These are phyloP conservation scores for Tolypocladium pustulatum DNA, from an alignment of 2,329 filamentous ascomycete species.

Conservation along the genomic window DNA sequence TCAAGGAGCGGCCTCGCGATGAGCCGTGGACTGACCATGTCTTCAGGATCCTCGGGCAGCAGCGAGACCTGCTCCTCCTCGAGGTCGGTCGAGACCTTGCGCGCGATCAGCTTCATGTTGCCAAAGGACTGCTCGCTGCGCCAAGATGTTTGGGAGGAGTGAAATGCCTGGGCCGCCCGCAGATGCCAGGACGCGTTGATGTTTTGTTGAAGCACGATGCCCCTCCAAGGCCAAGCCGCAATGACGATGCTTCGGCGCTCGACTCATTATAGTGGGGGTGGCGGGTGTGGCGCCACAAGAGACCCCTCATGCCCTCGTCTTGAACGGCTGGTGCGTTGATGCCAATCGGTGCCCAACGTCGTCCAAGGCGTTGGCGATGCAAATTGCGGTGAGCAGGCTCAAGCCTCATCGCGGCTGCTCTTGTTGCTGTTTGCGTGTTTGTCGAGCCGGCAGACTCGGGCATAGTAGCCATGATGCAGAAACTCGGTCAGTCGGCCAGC, in stretches of 20 bases:
- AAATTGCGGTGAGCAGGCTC: not conserved
- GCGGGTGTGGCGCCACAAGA: not conserved
- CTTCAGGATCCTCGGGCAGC: conserved; percentile 33
- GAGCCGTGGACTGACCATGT: conserved; percentile 26
- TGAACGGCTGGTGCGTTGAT: not conserved
- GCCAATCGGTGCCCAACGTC: not conserved
- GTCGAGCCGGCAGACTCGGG: not conserved
- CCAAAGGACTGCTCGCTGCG: not conserved
- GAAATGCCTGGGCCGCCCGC: not conserved
- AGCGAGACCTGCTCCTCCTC: conserved; percentile 31
- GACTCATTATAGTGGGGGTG: not conserved
- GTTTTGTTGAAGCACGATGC: not conserved
- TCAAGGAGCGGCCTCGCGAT: not conserved
- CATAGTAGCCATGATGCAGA: too few species aligned
- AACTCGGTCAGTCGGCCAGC: too few species aligned
- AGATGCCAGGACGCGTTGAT: not conserved
- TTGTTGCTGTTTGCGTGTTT: too few species aligned
- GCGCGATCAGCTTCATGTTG: conserved; percentile 29
- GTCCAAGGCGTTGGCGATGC: not conserved
- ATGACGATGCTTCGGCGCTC: not conserved
- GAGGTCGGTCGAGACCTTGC: conserved; percentile 24
- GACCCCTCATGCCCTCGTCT: not conserved
- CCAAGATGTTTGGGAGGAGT: not conserved
- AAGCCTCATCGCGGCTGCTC: too few species aligned
- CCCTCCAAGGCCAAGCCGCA: not conserved